Percentiles rank a stretch among this genome's conserved stretches.
phyloP scores from a whole-genome alignment of 441 rosid species.

The Pelargonium myrrhifolium region DNA sequence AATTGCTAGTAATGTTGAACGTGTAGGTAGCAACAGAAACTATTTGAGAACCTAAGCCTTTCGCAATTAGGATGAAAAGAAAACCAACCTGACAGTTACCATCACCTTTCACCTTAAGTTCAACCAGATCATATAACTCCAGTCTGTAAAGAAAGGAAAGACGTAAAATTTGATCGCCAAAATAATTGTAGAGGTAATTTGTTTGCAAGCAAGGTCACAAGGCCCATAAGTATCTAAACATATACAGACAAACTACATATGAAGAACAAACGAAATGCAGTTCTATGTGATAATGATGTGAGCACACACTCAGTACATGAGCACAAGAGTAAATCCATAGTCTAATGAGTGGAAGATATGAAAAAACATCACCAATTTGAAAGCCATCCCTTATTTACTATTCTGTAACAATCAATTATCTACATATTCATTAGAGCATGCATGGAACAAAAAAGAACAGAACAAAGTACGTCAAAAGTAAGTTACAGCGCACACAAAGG shows the following conservation, averaged over 20 bases:
- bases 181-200: not conserved
- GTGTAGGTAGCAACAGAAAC: not conserved
- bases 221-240: not conserved
- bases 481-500: too few species aligned
- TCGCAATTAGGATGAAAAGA: constrained; percentile 5
- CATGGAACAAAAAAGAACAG: too few species aligned
- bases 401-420: too few species aligned
- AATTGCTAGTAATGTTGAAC: constrained; percentile 3
- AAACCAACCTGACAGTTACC: constrained; percentile 47
- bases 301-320: not conserved
- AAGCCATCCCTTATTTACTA: too few species aligned
- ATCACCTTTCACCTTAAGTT: constrained; percentile 47
- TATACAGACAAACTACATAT: not conserved
- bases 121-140: constrained; percentile 39
- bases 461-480: too few species aligned
- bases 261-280: not conserved
- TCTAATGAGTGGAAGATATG: not conserved
- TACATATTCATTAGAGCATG: too few species aligned
- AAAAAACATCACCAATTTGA: not conserved
- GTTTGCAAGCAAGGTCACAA: not conserved
- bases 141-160: constrained; percentile 23
- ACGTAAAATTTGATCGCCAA: not conserved
- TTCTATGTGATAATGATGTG: not conserved
- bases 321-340: not conserved
- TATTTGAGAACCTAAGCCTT: not conserved